Conservation (phyloP, 192 early-diverging fungal genomes). For the Chytriomyces confervae region DNA sequence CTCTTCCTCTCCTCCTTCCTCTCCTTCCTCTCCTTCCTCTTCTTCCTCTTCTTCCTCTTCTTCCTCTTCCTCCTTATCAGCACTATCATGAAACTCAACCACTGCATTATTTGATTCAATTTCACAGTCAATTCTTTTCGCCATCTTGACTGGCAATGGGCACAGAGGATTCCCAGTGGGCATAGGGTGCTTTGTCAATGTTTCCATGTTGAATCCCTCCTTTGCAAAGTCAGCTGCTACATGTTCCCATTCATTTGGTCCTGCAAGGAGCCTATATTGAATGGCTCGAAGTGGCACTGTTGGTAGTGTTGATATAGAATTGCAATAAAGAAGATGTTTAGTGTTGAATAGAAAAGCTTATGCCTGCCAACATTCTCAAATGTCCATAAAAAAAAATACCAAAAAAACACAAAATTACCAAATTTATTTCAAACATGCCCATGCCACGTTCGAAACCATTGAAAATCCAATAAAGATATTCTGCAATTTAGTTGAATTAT, state of each 20-base stretch:
- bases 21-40: background rate
- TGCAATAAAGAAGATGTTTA: background rate
- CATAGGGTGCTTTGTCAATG: background rate
- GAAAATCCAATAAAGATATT: too few species aligned
- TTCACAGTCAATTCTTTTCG: background rate
- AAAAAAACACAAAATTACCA: too few species aligned
- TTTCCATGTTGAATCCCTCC: background rate
- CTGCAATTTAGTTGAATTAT: too few species aligned
- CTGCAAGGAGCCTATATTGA: background rate
- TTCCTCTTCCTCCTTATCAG: background rate
- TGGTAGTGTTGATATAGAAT: too few species aligned
- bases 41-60: background rate
- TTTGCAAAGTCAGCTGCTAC: background rate
- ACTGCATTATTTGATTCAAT: background rate
- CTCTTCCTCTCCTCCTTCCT: background rate
- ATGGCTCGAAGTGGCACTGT: background rate
- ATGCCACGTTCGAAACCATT: too few species aligned
- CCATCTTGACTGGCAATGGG: background rate
- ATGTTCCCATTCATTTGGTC: background rate
- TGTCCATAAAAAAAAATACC: too few species aligned
- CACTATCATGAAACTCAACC: background rate
- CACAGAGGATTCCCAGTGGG: slow-evolving; percentile 6
- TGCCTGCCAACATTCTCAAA: too few species aligned
- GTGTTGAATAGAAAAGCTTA: background rate
- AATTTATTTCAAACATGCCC: too few species aligned